Conservation (phyloP, 306 rosid genomes). For the Cicer arietinum region DNA sequence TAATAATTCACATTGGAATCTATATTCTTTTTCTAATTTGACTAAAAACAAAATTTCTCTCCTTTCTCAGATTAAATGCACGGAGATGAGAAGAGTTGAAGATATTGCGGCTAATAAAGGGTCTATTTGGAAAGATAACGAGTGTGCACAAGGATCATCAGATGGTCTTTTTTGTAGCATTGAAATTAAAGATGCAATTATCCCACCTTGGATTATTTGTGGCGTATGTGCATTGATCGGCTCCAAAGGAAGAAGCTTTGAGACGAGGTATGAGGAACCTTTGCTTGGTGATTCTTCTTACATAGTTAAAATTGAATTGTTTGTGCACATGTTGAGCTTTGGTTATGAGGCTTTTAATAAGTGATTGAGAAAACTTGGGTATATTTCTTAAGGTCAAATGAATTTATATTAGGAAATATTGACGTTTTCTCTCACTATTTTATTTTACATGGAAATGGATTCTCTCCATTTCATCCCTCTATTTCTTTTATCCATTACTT, state of each 20-base stretch:
- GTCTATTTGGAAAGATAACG: slow-evolving; percentile 55
- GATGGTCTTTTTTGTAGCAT: slow-evolving; percentile 64
- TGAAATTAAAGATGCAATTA: slow-evolving; percentile 77
- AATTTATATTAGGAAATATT: not conserved
- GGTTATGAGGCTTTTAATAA: slow-evolving; percentile 17
- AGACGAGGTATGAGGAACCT: slow-evolving; percentile 72
- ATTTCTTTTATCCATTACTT: slow-evolving; percentile 1
- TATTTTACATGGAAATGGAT: slow-evolving; percentile 3
- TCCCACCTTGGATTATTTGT: slow-evolving; percentile 88
- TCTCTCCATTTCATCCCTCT: not conserved
- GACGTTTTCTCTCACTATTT: not conserved
- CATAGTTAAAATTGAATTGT: slow-evolving; percentile 20
- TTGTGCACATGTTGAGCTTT: slow-evolving; percentile 18
- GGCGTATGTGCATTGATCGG: slow-evolving; percentile 64
- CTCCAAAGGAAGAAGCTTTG: slow-evolving; percentile 83
- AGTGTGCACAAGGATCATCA: slow-evolving; percentile 45
- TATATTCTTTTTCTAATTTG: not conserved
- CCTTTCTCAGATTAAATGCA: slow-evolving; percentile 69
- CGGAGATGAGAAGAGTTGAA: slow-evolving; percentile 75
- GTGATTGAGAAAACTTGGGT: slow-evolving; percentile 19
- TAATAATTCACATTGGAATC: slow-evolving; percentile 30
- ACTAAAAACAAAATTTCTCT: not conserved
- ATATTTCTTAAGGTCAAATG: slow-evolving; percentile 8
- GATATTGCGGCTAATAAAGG: slow-evolving; percentile 55
- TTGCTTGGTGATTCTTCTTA: slow-evolving; percentile 26